A percentile compares a stretch with the other conserved stretches of the same genome.
phyloP scores from a whole-genome alignment of 1,284 basidiomycete species.

The Boletus putidus region DNA sequence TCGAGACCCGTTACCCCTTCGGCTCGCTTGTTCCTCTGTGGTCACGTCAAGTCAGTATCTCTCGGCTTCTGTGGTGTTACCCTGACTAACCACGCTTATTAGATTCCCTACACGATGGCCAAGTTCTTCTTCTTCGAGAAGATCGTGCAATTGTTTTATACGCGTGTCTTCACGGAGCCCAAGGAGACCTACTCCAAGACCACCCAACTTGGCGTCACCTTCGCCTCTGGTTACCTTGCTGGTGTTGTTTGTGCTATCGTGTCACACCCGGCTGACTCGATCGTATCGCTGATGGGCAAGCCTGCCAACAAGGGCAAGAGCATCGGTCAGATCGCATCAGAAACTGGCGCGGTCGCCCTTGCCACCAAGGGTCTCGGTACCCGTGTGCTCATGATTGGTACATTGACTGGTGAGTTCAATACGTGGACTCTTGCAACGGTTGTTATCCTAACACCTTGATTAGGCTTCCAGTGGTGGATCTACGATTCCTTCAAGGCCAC shows the following conservation, averaged over 20 bases:
- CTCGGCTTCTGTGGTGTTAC: no score
- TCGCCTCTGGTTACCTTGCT: slow-evolving; percentile 79
- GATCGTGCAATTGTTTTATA: slow-evolving; percentile 77
- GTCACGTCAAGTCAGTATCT: slow-evolving; percentile 68
- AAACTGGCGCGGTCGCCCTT: slow-evolving; percentile 61
- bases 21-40: slow-evolving; percentile 79
- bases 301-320: slow-evolving; percentile 74
- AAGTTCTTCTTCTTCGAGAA: slow-evolving; percentile 86
- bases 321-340: slow-evolving; percentile 61
- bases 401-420: slow-evolving; percentile 53
- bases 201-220: slow-evolving; percentile 79
- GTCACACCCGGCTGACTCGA: slow-evolving; percentile 78
- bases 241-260: slow-evolving; percentile 82
- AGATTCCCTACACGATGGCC: slow-evolving; percentile 83
- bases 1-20: slow-evolving; percentile 76
- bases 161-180: slow-evolving; percentile 68
- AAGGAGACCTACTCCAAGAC: slow-evolving; percentile 70
- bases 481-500: slow-evolving; percentile 78
- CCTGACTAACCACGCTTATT: no score
- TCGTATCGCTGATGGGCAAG: slow-evolving; percentile 81
- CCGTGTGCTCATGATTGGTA: slow-evolving; percentile 79
- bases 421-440: no score
- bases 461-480: slow-evolving; percentile 87
- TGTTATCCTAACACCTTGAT: no score
- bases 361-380: slow-evolving; percentile 80